phyloP scores from a whole-genome alignment of 805 yeast genomes.

The Candida anglica region DNA sequence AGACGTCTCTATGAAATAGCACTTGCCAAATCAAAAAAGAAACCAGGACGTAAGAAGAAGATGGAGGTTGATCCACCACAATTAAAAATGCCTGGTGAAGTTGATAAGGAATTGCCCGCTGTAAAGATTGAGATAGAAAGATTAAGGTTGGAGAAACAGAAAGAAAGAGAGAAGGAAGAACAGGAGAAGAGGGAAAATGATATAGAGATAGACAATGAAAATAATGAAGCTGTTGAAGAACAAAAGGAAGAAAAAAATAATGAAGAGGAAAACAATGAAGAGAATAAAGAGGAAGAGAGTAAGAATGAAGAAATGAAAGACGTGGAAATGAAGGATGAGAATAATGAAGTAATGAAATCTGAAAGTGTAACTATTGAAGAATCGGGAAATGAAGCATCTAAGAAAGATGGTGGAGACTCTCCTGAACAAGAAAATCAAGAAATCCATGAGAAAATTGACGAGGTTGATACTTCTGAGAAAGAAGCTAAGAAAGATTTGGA shows the following conservation, averaged over 20 bases:
- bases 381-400: too few relatives aligned
- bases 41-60: slow-evolving; percentile 43
- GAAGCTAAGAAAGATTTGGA: too few relatives aligned
- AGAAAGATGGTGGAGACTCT: too few relatives aligned
- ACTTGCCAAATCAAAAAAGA: slow-evolving; percentile 35
- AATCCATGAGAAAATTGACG: too few relatives aligned
- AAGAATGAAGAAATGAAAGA: background rate
- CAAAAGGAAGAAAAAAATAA: slow-evolving; percentile 9
- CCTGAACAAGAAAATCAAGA: too few relatives aligned
- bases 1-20: slow-evolving; percentile 35
- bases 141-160: slow-evolving; percentile 17
- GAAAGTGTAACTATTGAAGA: too few relatives aligned
- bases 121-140: slow-evolving; percentile 22
- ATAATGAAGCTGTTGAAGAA: slow-evolving; percentile 4
- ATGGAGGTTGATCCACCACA: slow-evolving; percentile 25
- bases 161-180: slow-evolving; percentile 10
- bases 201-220: slow-evolving; percentile 5
- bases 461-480: too few relatives aligned
- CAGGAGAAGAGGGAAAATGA: slow-evolving; percentile 7
- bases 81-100: slow-evolving; percentile 28
- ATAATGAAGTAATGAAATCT: too few relatives aligned
- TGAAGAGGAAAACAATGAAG: slow-evolving; percentile 1
- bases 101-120: slow-evolving; percentile 22
- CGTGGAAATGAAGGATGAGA: slow-evolving; percentile 2
- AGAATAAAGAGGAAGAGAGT: background rate